Evolutionary conservation across 257 asterid species (phyloP).

Genomic region (Echium plantagineum): DNA sequence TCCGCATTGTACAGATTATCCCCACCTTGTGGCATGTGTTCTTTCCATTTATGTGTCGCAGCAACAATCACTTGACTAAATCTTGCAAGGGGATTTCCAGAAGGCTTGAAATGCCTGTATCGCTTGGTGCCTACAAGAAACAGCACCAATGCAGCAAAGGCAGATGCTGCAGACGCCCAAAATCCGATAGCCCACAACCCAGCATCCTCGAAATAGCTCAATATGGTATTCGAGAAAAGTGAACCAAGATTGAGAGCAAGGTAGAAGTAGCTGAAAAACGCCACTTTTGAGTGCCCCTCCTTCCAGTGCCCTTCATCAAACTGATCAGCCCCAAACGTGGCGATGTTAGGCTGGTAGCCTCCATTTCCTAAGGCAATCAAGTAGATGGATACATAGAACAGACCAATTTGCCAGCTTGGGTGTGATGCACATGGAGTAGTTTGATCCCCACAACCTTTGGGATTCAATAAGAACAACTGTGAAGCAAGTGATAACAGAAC

Average conservation of each 20-base stretch:
- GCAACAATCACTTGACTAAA: constrained; percentile 19
- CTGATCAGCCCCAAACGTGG: constrained; percentile 17
- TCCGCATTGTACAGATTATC: constrained; percentile 16
- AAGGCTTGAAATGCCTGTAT: constrained; percentile 9
- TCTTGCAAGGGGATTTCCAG: constrained; percentile 19
- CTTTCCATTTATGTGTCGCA: constrained; percentile 8
- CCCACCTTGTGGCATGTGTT: not conserved
- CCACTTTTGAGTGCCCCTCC: constrained; percentile 4
- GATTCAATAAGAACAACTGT: constrained; percentile 24
- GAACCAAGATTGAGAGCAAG: constrained; percentile 14
- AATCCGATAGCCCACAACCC: constrained; percentile 13
- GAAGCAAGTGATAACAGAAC: constrained; percentile 24
- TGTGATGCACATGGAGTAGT: not conserved
- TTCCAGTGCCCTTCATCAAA: constrained; percentile 12
- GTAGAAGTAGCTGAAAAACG: constrained; percentile 13
- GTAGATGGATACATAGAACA: constrained; percentile 12
- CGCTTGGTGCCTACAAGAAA: constrained; percentile 2
- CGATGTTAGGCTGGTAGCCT: constrained; percentile 13
- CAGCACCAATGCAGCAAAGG: not conserved
- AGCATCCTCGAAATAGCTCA: constrained; percentile 13
- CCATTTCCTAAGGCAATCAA: constrained; percentile 14
- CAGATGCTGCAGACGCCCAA: constrained; percentile 10
- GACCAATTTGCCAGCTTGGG: constrained; percentile 1
- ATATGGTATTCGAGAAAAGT: constrained; percentile 10
- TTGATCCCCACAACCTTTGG: constrained; percentile 25